Percentiles rank a stretch among this genome's conserved stretches.
phyloP scores from a whole-genome alignment of 2,329 filamentous ascomycete species.

The Exophiala viscosa region DNA sequence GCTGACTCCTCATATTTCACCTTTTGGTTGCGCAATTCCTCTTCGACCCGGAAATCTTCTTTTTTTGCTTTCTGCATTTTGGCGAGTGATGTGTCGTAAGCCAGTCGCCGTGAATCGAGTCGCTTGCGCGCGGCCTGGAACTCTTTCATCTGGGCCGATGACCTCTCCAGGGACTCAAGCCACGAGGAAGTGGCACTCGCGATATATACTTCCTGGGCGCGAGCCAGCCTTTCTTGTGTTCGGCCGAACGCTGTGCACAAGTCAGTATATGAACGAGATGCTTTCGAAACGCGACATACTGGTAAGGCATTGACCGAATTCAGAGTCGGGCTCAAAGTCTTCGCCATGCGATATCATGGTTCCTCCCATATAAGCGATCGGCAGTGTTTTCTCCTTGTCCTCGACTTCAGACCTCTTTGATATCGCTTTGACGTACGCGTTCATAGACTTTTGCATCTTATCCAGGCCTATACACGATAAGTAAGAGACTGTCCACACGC shows the following conservation, averaged over 20 bases:
- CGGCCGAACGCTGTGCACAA: conserved; percentile 63
- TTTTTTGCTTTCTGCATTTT: conserved; percentile 93
- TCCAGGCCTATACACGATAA: conserved; percentile 67
- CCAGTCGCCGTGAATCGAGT: conserved; percentile 81
- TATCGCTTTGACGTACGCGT: conserved; percentile 79
- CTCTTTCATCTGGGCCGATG: conserved; percentile 92
- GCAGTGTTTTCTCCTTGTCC: conserved; percentile 81
- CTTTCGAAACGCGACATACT: conserved; percentile 45
- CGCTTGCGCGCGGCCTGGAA: conserved; percentile 93
- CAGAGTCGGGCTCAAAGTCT: conserved; percentile 85
- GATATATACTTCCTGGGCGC: conserved; percentile 79
- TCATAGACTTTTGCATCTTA: conserved; percentile 80
- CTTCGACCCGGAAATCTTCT: conserved; percentile 89
- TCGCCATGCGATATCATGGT: conserved; percentile 87
- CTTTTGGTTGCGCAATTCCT: conserved; percentile 85
- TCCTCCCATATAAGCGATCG: conserved; percentile 73
- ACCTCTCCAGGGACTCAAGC: conserved; percentile 88
- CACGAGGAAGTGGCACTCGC: conserved; percentile 74
- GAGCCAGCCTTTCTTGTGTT: conserved; percentile 81
- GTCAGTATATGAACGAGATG: not conserved
- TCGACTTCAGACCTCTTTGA: conserved; percentile 80
- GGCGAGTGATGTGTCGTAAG: conserved; percentile 81
- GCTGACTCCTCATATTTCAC: conserved; percentile 94
- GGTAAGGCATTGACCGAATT: conserved; percentile 82
- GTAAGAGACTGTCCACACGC: conserved; percentile 18